Conservation (phyloP, 257 asterid species). For the Solanum gandarillasii region DNA sequence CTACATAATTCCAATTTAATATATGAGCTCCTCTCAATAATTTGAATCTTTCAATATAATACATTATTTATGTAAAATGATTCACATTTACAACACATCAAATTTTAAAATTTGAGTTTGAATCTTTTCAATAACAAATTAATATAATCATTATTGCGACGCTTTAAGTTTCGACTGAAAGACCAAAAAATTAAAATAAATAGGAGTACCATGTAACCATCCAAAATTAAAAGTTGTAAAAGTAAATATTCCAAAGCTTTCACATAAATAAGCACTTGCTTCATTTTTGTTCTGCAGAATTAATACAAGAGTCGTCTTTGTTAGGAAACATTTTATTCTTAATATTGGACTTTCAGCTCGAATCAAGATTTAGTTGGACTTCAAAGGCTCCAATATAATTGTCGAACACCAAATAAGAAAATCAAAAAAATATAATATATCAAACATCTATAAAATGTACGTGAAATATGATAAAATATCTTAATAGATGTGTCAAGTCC, state of each 20-base stretch:
- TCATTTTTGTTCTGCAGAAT: background rate
- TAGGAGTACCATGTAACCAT: background rate
- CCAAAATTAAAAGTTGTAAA: background rate
- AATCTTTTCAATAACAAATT: background rate
- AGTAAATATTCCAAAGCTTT: background rate
- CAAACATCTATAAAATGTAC: no score
- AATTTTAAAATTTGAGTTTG: background rate
- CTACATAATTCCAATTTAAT: background rate
- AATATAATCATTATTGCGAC: no score
- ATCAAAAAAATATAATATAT: no score
- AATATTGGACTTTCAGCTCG: no score
- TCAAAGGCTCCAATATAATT: no score
- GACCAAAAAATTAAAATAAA: no score
- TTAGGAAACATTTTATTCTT: no score
- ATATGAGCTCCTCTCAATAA: background rate
- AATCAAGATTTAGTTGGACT: no score
- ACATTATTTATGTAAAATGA: no score
- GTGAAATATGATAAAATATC: no score
- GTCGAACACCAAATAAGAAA: no score
- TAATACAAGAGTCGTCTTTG: background rate
- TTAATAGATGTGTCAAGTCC: background rate
- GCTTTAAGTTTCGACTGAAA: background rate
- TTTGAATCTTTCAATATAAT: background rate
- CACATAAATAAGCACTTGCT: background rate
- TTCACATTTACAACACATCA: background rate